Evolutionary conservation across 164 flowering plant species (phyloP), one percentile per base, ranked within the genome.

Genomic region (Nelumbo lutea): DNA sequence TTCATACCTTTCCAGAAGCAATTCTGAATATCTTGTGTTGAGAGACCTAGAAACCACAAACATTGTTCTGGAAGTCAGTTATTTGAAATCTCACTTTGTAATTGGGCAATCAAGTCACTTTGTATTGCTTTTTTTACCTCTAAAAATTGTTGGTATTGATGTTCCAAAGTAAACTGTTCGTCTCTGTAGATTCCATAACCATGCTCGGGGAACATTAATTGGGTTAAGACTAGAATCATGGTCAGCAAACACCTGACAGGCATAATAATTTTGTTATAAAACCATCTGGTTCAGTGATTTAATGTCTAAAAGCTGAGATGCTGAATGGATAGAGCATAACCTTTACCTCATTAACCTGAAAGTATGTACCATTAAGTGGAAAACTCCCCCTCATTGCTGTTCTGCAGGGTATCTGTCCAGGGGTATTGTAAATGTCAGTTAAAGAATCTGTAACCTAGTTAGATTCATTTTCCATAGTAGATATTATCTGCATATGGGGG

Each of bases 301-400:
- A 60, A 52, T 1, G 2, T 53, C 14, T 53, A 4, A 46, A 53
- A 38, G 50, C 42, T 38, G 0, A 44, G 41, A 67, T 39, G 6
- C 8, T 58, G 15, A 15, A 60, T 40, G 27, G 39, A 15, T 51
- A 65, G 27, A 62, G 47, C 8, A 44, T 3, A 9, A 60, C 9
- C 39, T n/a, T 72, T 76, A 96, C 99, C 99, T 96, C 99, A 61
- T 96, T 96, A 15, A 91, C 97, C 80, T 96, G 99, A 67, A 96
- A 96, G 61, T 96, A 96, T 62, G 99, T 96, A n/a, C 98, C 99
- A 75, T 96, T 96, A 6, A 96, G 88, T 14, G 97, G 97, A 76
- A 91, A 91, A 67, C 96, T 90, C 59, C 97, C 97, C 73, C 87
- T 87, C 96, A 91, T 90, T 73, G 97, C 96, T 59, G 97, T 90